Evolutionary conservation across 2,329 filamentous ascomycete species (phyloP), one percentile per base, ranked within the genome.

Genomic region (Colletotrichum sp.): DNA sequence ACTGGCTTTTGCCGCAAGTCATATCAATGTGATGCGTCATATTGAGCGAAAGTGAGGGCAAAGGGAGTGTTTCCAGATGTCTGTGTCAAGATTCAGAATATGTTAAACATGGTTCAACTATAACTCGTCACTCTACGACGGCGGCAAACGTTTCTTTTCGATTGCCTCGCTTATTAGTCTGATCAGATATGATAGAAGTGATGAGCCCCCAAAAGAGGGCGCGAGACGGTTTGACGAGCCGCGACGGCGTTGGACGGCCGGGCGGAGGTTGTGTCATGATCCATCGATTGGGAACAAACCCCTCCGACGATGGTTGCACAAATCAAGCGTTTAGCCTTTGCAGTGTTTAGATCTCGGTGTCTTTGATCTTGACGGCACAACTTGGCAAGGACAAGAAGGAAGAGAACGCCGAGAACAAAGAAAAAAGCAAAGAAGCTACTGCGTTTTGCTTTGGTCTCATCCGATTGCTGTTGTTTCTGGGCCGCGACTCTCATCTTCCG

Each of bases 151-250:
- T 65, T 65, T 52, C 72, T 71, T 74, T 65, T 65, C 15, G 28
- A 36, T 16, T 19, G 19, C 22, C 36, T 48, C 63, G 36, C 36
- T 25, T 28, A 25, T 28, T 25, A 34, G 22, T 71, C 71, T 65
- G 32, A 28, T 74, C 67, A 74, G 70, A 65, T 74, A 11, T 74
- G 72, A 74, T 71, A 48, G 59, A 65, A 52, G 34, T n/a, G 59
- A 12, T 36, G 16, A n/a, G 27, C 63, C 22, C 16, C 44, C 19
- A n/a, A n/a, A 48, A 48, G 19, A 28, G 8, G 72, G 64, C 68
- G 71, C 48, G 60, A 60, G 48, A 74, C 67, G 32, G 28, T 8
- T 59, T 36, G n/a, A 60, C 67, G 34, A n/a, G 44, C 60, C 27
- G 34, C 59, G 59, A 60, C 16, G 34, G 16, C 25, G 27, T 9